Base-by-base conservation (phyloP, 2,329 filamentous ascomycete species). In the Cladosporium phlei region DNA sequence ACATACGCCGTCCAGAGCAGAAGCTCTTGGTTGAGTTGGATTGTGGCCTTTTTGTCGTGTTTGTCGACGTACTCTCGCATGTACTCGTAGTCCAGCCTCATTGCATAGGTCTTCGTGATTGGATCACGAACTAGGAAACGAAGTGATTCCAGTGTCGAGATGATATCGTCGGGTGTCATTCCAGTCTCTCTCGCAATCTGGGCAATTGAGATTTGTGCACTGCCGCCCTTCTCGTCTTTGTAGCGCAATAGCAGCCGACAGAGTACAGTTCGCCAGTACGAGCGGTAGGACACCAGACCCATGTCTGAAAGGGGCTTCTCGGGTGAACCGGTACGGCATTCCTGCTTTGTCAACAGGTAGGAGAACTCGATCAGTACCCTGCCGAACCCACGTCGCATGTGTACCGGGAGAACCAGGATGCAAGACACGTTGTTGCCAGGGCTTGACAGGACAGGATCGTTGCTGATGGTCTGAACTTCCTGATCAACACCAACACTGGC, bases 221-320 rank as follows among this genome's bases (percentile, higher is more conserved):
- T 50, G 4, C 51, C 52, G n/a, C 52, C 55, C 8, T 40, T 50
- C 21, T 57, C 51, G 2, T 68, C 66, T 50, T 77, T 80, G 52
- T 79, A 76, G 37, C 83, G 69, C 28, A 90, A 72, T 5, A 98
- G 75, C 56, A 95, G 88, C 52, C 86, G 85, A 62, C 90, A 96
- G 45, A 98, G 72, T 2, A 95, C 77, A 8, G 95, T 73, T 16
- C 93, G 84, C 93, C 93, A 98, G 66, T 98, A 98, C 59, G 95
- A 96, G 34, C 93, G 82, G 64, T 98, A 98, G 2, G 91, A 97
- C 3, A 97, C 91, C 29, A 98, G 70, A 3, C 93, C 93, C 88
- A 98, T 96, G 62, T 98, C 93, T 0, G 93, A 97, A 3, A 98
- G 76, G 0, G 93, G 93, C 67, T 98, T 98, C 66, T 98, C 93